Evolutionary conservation across 768 basidiomycete species (phyloP).

Genomic region (Candolleomyces eurysporus): DNA sequence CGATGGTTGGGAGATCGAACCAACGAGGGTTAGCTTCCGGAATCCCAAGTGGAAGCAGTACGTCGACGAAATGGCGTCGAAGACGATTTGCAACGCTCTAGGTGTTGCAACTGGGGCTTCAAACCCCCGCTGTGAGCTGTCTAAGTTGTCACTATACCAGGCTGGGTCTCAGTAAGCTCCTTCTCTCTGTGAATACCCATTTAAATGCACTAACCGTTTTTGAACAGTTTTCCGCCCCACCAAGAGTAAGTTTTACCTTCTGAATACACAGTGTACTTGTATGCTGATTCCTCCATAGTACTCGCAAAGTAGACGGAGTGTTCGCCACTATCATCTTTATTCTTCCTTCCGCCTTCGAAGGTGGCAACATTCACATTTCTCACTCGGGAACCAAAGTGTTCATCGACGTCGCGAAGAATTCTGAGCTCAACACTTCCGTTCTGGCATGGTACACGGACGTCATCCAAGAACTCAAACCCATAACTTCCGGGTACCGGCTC

Average conservation of each 20-base stretch:
- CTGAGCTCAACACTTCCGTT: slow-evolving; percentile 23
- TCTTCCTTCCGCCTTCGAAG: slow-evolving; percentile 15
- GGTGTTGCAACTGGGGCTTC: slow-evolving; percentile 30
- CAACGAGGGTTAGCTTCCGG: slow-evolving; percentile 32
- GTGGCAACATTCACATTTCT: slow-evolving; percentile 29
- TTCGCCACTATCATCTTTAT: slow-evolving; percentile 51
- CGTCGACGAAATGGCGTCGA: slow-evolving; percentile 26
- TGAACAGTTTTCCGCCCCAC: slow-evolving; percentile 35
- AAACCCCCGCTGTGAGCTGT: slow-evolving; percentile 18
- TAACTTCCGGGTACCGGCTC: slow-evolving; percentile 37
- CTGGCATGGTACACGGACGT: slow-evolving; percentile 43
- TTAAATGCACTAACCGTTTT: too few relatives aligned
- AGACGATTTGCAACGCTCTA: slow-evolving; percentile 31
- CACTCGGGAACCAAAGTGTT: slow-evolving; percentile 19
- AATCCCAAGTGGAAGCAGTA: slow-evolving; percentile 41
- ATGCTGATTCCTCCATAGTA: slow-evolving; percentile 24
- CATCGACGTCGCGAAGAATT: slow-evolving; percentile 24
- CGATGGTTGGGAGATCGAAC: slow-evolving; percentile 53
- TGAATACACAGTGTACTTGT: background rate
- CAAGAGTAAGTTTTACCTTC: slow-evolving; percentile 35
- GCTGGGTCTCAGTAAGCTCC: too few relatives aligned
- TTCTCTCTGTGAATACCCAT: too few relatives aligned
- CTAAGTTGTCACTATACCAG: too few relatives aligned
- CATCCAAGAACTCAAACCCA: slow-evolving; percentile 34
- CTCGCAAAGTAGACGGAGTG: slow-evolving; percentile 46